These are phyloP conservation scores for Claviceps digitariae DNA, from an alignment of 2,329 filamentous ascomycete genomes.

Conservation along the genomic window DNA sequence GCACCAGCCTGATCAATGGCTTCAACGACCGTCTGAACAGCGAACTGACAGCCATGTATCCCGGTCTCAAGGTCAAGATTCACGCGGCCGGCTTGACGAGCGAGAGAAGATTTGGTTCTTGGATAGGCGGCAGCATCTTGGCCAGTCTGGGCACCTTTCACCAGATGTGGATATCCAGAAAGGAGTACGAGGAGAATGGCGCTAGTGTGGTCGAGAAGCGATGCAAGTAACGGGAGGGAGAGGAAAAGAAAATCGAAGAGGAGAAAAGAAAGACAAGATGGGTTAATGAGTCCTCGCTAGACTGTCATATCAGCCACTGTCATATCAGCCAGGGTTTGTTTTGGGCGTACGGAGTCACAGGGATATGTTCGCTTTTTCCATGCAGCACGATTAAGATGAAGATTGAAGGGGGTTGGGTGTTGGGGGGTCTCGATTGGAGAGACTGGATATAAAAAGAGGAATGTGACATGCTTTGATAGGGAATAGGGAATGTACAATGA, in stretches of 20 bases:
- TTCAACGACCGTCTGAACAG: conserved; percentile 83
- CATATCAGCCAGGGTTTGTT: background rate
- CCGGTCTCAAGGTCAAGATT: conserved; percentile 74
- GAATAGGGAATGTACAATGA: background rate
- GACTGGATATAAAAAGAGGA: background rate
- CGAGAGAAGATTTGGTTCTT: conserved; percentile 83
- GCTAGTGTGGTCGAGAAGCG: conserved; percentile 84
- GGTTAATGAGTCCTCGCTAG: background rate
- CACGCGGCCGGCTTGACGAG: conserved; percentile 75
- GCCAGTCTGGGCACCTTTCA: conserved; percentile 95
- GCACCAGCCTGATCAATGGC: conserved; percentile 73
- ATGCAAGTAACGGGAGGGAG: conserved; percentile 54
- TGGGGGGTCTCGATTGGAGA: background rate
- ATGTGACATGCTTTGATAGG: background rate
- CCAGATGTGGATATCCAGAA: conserved; percentile 97
- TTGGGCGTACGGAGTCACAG: conserved; percentile 22
- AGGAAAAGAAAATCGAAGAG: background rate
- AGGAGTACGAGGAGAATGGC: conserved; percentile 96
- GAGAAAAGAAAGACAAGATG: background rate
- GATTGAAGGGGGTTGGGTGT: background rate
- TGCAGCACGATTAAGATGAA: background rate
- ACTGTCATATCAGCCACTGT: background rate
- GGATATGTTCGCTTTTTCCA: conserved; percentile 12
- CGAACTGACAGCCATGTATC: conserved; percentile 71
- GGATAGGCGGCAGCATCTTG: conserved; percentile 94